A percentile compares a stretch with the other conserved stretches of the same genome.
Conservation (phyloP, 2,329 filamentous ascomycete genomes). For the Arthrinium phaeospermum region DNA sequence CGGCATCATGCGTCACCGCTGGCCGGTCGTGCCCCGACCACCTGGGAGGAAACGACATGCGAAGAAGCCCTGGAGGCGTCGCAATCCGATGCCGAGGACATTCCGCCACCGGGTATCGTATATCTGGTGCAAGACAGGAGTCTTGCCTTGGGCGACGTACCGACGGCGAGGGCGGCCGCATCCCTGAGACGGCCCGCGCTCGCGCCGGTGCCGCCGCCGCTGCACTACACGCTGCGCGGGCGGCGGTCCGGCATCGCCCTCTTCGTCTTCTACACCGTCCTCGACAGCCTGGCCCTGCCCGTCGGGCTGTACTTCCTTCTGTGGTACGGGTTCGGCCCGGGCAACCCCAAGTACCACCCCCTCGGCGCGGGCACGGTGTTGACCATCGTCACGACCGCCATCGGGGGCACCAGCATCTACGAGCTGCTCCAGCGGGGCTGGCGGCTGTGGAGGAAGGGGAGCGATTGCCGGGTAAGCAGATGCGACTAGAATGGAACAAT, state of each 20-base stretch:
- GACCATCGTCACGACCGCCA: slow-evolving; percentile 55
- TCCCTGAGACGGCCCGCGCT: not conserved
- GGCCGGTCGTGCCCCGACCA: not conserved
- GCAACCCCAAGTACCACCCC: slow-evolving; percentile 39
- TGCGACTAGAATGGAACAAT: not conserved
- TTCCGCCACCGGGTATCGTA: not conserved
- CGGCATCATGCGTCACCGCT: not conserved
- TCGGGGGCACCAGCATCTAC: slow-evolving; percentile 56
- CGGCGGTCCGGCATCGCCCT: slow-evolving; percentile 57
- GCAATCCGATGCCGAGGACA: not conserved
- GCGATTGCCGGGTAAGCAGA: slow-evolving; percentile 49
- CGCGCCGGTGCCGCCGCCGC: slow-evolving; percentile 23
- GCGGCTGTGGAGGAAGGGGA: slow-evolving; percentile 58
- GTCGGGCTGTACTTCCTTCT: slow-evolving; percentile 65
- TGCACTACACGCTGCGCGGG: slow-evolving; percentile 28
- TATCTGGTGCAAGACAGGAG: not conserved
- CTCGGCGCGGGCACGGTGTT: slow-evolving; percentile 42
- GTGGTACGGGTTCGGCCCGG: slow-evolving; percentile 51
- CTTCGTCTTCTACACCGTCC: slow-evolving; percentile 64
- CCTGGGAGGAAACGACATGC: not conserved
- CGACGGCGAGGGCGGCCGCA: not conserved
- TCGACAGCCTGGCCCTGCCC: slow-evolving; percentile 64
- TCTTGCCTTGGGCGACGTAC: not conserved
- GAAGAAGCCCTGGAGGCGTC: not conserved
- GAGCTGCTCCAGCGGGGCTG: slow-evolving; percentile 59